Evolutionary conservation across 179 eudicot species (phyloP).

Genomic region (Silene vulgaris): DNA sequence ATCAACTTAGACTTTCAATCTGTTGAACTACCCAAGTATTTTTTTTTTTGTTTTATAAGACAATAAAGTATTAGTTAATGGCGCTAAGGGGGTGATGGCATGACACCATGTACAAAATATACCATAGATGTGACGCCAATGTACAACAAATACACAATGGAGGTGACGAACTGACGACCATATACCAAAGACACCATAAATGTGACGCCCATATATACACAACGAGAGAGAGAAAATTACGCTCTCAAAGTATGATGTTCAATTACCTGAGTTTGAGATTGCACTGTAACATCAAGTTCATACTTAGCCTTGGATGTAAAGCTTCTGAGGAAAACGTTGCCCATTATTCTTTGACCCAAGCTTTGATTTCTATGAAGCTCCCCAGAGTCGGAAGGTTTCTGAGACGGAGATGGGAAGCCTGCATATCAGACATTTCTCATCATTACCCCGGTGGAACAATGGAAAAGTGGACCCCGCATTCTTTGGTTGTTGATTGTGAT

Average conservation of each 20-base stretch:
- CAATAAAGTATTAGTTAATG: too few relatives aligned
- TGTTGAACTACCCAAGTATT: neutral
- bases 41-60: too few relatives aligned
- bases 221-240: too few relatives aligned
- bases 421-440: constrained; percentile 23
- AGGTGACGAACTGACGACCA: too few relatives aligned
- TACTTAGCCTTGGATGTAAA: constrained; percentile 74
- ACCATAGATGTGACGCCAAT: too few relatives aligned
- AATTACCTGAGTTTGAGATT: constrained; percentile 67
- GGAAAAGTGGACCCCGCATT: neutral
- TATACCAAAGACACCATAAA: too few relatives aligned
- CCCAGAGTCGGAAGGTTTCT: constrained; percentile 44
- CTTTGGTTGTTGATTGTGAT: neutral
- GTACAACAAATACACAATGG: too few relatives aligned
- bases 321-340: constrained; percentile 78
- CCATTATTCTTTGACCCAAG: constrained; percentile 88
- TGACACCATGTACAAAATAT: too few relatives aligned
- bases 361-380: constrained; percentile 67
- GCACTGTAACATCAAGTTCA: constrained; percentile 47
- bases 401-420: constrained; percentile 65
- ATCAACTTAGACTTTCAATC: neutral
- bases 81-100: too few relatives aligned
- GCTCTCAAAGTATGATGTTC: too few relatives aligned
- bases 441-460: constrained; percentile 1
- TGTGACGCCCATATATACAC: too few relatives aligned